Base-by-base conservation (phyloP, 2,329 filamentous ascomycete species). In the Arthrobotrys iridis region DNA sequence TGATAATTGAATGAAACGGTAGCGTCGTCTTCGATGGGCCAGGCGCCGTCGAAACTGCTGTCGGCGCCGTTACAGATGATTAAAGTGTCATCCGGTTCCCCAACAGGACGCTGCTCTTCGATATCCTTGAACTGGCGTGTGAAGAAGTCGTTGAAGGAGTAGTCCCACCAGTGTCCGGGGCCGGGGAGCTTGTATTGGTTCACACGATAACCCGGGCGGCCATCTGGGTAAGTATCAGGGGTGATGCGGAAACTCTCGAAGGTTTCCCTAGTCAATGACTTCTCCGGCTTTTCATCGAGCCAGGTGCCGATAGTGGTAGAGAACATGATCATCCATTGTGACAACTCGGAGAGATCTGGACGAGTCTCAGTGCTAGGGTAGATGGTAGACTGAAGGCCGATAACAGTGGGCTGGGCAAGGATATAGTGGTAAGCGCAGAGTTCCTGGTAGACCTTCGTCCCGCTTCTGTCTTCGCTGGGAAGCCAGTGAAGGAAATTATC, bases 131-230 rank as follows among this genome's bases (percentile, higher is more conserved):
- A 78, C 26, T 78, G 76, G 7, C 83, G 82, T 20, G 81, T 77
- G 74, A 84, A 84, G 77, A 83, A 82, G 10, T 83, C 78, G 66
- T 84, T 84, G 80, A 84, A 84, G 18, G 81, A 68, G 41, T 59
- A 68, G 8, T 68, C 52, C 64, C 64, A 68, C 64, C 64, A 68
- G 35, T 46, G 81, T 7, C 76, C 77, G 67, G 79, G 82, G 2
- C 81, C 82, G 6, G 83, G 83, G 18, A 79, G 77, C 2, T 80
- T 43, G 20, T 80, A 81, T 43, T 83, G 80, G 0, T 81, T 52
- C 20, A 80, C 79, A 33, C 80, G 78, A 76, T 82, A 83, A 2
- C 64, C 64, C 1, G 64, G 64, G 41, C 64, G 64, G 20, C 64
- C 64, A 10, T 68, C 64, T 6, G 50, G 64, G 30, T 68, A 68